Evolutionary conservation across 305 asterid genomes (phyloP).

Genomic region (Solanum chacoense): DNA sequence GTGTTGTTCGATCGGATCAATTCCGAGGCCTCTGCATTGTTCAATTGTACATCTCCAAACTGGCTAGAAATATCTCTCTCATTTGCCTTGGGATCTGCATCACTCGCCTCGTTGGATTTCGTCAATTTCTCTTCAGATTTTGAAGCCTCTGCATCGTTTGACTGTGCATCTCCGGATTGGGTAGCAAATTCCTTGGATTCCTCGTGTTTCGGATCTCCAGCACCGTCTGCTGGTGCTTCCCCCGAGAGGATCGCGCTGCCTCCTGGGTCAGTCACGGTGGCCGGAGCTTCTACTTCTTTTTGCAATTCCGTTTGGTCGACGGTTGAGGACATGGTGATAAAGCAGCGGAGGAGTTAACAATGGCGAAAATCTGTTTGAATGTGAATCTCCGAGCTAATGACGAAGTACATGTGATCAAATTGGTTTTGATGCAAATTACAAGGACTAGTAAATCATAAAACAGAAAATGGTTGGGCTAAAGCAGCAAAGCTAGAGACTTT

Average conservation of each 20-base stretch:
- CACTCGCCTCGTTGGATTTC: slow-evolving; percentile 20
- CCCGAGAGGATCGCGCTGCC: slow-evolving; percentile 9
- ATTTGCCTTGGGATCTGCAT: not conserved
- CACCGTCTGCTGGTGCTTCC: not conserved
- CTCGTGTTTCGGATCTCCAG: slow-evolving; percentile 10
- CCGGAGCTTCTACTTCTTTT: slow-evolving; percentile 20
- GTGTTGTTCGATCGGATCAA: slow-evolving; percentile 18
- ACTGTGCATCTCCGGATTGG: slow-evolving; percentile 19
- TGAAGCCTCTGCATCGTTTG: slow-evolving; percentile 25
- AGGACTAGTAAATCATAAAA: not conserved
- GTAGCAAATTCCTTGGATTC: slow-evolving; percentile 17
- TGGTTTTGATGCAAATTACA: not conserved
- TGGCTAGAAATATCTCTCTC: not conserved
- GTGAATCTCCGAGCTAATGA: not conserved
- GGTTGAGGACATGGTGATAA: slow-evolving; percentile 33
- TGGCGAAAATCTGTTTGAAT: not conserved
- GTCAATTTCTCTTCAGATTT: slow-evolving; percentile 19
- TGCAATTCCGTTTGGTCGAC: slow-evolving; percentile 25
- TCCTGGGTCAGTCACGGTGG: slow-evolving; percentile 38
- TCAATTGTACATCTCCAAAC: slow-evolving; percentile 12
- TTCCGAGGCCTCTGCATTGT: slow-evolving; percentile 25
- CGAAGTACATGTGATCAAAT: not conserved
- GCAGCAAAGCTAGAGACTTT: not conserved
- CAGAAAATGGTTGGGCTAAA: not conserved
- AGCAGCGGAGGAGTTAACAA: not conserved